Evolutionary conservation across 2,329 filamentous ascomycete genomes (phyloP), one percentile per base, ranked within the genome.

Genomic region (Ophiostoma sp.): DNA sequence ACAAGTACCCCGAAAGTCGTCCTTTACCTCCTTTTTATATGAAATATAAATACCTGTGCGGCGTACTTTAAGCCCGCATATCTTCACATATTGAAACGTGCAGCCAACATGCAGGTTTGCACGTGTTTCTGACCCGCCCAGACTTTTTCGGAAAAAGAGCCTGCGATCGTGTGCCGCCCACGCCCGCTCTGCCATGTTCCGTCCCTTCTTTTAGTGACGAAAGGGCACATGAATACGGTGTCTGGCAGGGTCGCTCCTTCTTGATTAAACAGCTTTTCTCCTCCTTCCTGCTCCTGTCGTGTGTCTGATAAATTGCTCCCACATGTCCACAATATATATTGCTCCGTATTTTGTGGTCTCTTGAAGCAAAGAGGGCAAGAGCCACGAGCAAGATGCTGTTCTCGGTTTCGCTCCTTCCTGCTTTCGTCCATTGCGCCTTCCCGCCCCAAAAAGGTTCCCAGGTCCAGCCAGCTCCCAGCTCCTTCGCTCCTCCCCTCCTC

Each of bases 271-370:
- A 36, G 8, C 8, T 4, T 55, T 3, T 25, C 22, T 15, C 52
- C 25, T 55, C 52, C 22, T 15, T 19, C 12, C 11, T 45, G 11
- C 39, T 59, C 28, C 55, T 59, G 55, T 28, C 59, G 59, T 63
- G 59, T 63, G 33, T 42, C 19, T 17, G n/a, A 63, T 63, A 42
- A 42, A 63, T 63, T 63, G 59, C 59, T 63, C 59, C 59, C n/a
- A 42, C 59, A 36, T 39, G 59, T 33, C 31, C 19, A 17, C n/a
- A 36, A 22, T 39, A 39, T 11, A 12, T 61, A 25, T 25, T 22
- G 11, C n/a, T n/a, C n/a, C 22, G 19, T 25, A 25, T 55, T 55
- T 55, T 3, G n/a, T 55, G 22, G 19, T 9, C 2, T 22, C n/a
- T 28, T 22, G 33, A 39, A 25, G 36, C 22, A 63, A 63, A 63